Evolutionary conservation across 2,329 filamentous ascomycete genomes (phyloP), one percentile per base, ranked within the genome.

Genomic region (Cladosporium oxysporum): DNA sequence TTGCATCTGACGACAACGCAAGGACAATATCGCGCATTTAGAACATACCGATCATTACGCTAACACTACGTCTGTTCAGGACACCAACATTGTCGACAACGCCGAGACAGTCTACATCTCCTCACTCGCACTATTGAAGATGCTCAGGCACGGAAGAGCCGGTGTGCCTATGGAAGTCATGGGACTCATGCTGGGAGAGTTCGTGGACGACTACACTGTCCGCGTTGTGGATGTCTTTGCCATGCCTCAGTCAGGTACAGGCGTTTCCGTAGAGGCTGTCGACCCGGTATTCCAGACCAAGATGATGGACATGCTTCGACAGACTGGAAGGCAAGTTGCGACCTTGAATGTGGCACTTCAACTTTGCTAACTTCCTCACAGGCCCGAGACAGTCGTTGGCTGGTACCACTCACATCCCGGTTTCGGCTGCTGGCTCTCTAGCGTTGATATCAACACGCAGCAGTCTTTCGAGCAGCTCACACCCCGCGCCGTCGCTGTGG

Each of bases 91-190:
- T 68, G 96, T 99, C 79, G 95, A 99, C 79, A 99, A 99, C 83
- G 97, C 94, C 74, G 95, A 99, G 84, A 99, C 95, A 37, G 95
- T 99, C 73, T 97, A 99, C 83, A 99, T 99, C 75, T 99, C 95
- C 62, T 99, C 95, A 58, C 88, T 99, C 68, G 95, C 95, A 62
- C 86, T 99, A 62, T 85, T 99, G 74, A 99, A 99, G 87, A 99
- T 99, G 95, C 86, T 99, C 80, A 90, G 95, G 78, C 95, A 99
- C 81, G 95, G 95, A 70, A 91, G 95, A 72, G 95, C 95, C 49
- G 95, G 95, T 83, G 95, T 99, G 71, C 95, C 95, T 23, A 99
- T 99, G 95, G 95, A 99, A 85, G 95, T 99, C 79, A 99, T 99
- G 95, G 95, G 95, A 69, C 84, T 99, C 78, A 99, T 99, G 95